These are phyloP conservation scores for Syncephalastrum sp. DNA, from an alignment of 371 early-diverging fungal genomes.

Conservation along the genomic window DNA sequence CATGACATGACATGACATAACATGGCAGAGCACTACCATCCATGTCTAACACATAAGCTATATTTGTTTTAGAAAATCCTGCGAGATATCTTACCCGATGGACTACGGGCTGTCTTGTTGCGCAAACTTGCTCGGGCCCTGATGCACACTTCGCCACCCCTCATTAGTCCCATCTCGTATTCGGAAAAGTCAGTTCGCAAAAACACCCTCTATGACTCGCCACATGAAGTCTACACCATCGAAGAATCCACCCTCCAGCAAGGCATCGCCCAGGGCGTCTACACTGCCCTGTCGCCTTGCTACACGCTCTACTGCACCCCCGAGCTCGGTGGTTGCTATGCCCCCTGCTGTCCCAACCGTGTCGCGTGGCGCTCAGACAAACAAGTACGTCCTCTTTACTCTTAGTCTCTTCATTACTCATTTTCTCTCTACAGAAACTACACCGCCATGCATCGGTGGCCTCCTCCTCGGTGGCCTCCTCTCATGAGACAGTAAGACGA, in stretches of 20 bases:
- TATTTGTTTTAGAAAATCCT: constrained; percentile 29
- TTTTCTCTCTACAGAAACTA: constrained; percentile 1
- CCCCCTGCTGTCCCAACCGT: constrained; percentile 40
- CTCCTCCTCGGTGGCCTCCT: constrained; percentile 19
- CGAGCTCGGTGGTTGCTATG: constrained; percentile 39
- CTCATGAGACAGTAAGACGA: constrained; percentile 44
- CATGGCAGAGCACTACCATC: no score
- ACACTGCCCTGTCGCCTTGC: constrained; percentile 38
- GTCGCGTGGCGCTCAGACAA: not conserved
- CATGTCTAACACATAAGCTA: no score
- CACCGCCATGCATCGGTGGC: constrained; percentile 11
- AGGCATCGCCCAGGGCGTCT: constrained; percentile 29
- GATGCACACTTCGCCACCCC: constrained; percentile 31
- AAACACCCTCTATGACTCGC: constrained; percentile 36
- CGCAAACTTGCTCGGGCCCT: constrained; percentile 34
- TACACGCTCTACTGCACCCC: constrained; percentile 34
- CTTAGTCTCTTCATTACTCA: not conserved
- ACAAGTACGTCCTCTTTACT: not conserved
- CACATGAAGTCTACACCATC: constrained; percentile 38
- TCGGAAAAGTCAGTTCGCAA: constrained; percentile 41
- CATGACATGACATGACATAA: not conserved
- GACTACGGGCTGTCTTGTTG: constrained; percentile 15
- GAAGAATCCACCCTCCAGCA: constrained; percentile 26
- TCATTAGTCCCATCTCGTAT: constrained; percentile 35
- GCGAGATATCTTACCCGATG: constrained; percentile 26